A percentile compares a stretch with the other conserved stretches of the same genome.
Conservation (phyloP, 257 asterid species). For the Rubia yunnanensis region DNA sequence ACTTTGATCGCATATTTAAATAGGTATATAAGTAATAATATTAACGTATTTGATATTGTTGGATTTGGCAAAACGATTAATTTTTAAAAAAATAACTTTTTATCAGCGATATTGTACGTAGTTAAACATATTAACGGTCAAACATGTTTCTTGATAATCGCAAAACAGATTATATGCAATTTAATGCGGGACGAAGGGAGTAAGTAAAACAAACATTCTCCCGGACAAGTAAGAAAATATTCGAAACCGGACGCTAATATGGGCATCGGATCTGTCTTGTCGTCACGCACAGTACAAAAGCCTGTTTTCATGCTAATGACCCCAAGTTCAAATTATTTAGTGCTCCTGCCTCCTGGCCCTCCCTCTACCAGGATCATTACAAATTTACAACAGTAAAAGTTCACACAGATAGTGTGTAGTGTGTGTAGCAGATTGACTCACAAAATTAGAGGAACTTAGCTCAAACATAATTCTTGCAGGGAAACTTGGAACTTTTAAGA, state of each 20-base stretch:
- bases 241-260: slow-evolving; percentile 7
- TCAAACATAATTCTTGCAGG: neutral
- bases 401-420: too few species aligned
- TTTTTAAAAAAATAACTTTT: too few species aligned
- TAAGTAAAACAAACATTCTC: slow-evolving; percentile 18
- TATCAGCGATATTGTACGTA: too few species aligned
- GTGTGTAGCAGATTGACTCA: too few species aligned
- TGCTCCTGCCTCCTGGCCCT: neutral
- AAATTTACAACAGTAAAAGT: neutral
- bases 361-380: neutral
- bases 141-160: too few species aligned
- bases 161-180: too few species aligned
- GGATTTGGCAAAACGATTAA: too few species aligned
- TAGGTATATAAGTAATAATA: too few species aligned
- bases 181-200: neutral
- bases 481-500: neutral
- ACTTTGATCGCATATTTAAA: too few species aligned
- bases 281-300: slow-evolving; percentile 1
- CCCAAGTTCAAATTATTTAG: neutral
- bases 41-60: too few species aligned
- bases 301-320: slow-evolving; percentile 1
- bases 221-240: neutral
- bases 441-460: too few species aligned
- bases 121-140: too few species aligned
- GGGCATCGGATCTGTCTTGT: slow-evolving; percentile 21